phyloP scores from a whole-genome alignment of 192 early-diverging fungal species.

The Linderina pennispora region DNA sequence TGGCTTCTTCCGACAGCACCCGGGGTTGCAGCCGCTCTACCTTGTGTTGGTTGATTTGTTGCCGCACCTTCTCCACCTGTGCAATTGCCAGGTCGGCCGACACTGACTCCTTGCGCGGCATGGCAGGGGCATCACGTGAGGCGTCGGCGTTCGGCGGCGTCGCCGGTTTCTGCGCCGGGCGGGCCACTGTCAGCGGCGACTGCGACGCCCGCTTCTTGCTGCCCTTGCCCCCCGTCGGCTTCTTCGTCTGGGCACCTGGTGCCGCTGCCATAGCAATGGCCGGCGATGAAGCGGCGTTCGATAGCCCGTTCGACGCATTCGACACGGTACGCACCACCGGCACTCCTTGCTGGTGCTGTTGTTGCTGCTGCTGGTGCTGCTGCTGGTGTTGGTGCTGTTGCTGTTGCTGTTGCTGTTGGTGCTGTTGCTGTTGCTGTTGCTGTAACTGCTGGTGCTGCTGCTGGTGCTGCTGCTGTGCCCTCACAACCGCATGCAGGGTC shows the following conservation, averaged over 20 bases:
- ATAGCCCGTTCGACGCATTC: neutral
- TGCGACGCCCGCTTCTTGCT: neutral
- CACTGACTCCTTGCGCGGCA: constrained; percentile 3
- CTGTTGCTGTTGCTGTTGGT: too few relatives aligned
- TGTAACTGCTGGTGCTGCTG: neutral
- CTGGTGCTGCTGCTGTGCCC: neutral
- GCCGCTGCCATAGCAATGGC: too few relatives aligned
- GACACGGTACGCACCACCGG: neutral
- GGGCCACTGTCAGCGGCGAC: neutral
- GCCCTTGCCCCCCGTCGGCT: constrained; percentile 2
- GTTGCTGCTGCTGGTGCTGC: neutral
- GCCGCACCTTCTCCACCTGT: constrained; percentile 11
- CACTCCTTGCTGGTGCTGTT: constrained; percentile 2
- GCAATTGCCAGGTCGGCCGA: constrained; percentile 24
- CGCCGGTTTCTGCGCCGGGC: too few relatives aligned
- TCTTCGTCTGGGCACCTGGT: too few relatives aligned
- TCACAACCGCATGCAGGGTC: neutral
- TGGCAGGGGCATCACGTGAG: neutral
- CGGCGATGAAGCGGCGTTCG: too few relatives aligned
- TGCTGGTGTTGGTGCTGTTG: too few relatives aligned
- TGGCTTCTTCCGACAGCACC: constrained; percentile 17
- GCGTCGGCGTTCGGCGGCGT: too few relatives aligned
- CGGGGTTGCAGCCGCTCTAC: constrained; percentile 3
- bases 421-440: constrained; percentile 11
- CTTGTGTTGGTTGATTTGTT: neutral